These are phyloP conservation scores for Hymenochaete sp. DNA, from an alignment of 1,284 basidiomycete genomes.

Conservation along the genomic window DNA sequence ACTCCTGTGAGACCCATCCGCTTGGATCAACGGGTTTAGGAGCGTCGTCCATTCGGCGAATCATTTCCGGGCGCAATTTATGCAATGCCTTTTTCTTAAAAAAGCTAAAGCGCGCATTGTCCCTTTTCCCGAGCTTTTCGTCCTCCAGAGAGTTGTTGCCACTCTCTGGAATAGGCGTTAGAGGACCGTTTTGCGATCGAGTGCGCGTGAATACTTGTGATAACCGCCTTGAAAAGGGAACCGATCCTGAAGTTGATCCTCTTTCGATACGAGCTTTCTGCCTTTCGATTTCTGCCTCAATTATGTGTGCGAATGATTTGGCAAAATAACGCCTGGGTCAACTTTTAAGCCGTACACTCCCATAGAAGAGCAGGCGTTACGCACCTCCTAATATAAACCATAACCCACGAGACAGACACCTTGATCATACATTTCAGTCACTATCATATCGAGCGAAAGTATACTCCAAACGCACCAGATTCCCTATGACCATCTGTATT, in stretches of 20 bases:
- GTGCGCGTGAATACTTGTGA: neutral
- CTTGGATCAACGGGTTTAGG: conserved; percentile 81
- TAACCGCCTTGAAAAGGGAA: neutral
- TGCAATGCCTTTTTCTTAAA: conserved; percentile 12
- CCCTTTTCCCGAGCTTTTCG: conserved; percentile 10
- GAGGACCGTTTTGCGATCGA: neutral
- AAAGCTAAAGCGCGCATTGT: conserved; percentile 3
- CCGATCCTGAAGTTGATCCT: neutral
- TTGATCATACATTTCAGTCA: conserved; percentile 23
- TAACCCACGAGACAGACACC: conserved; percentile 61
- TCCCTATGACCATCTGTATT: conserved; percentile 64
- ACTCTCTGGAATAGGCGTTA: neutral
- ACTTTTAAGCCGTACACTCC: too few species aligned
- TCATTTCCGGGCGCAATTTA: conserved; percentile 70
- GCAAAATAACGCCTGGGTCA: conserved; percentile 80
- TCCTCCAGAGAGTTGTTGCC: conserved; percentile 3
- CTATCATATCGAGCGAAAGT: conserved; percentile 1
- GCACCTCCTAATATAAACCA: conserved; percentile 42
- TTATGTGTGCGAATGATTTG: conserved; percentile 59
- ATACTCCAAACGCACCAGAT: conserved; percentile 43
- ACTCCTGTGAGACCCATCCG: conserved; percentile 54
- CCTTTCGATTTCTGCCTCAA: conserved; percentile 35
- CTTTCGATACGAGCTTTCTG: neutral
- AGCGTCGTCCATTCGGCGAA: conserved; percentile 69
- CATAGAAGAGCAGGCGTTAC: too few species aligned